Evolutionary conservation across 2,329 filamentous ascomycete species (phyloP), one percentile per base, ranked within the genome.

Genomic region (Colletotrichum cereale): DNA sequence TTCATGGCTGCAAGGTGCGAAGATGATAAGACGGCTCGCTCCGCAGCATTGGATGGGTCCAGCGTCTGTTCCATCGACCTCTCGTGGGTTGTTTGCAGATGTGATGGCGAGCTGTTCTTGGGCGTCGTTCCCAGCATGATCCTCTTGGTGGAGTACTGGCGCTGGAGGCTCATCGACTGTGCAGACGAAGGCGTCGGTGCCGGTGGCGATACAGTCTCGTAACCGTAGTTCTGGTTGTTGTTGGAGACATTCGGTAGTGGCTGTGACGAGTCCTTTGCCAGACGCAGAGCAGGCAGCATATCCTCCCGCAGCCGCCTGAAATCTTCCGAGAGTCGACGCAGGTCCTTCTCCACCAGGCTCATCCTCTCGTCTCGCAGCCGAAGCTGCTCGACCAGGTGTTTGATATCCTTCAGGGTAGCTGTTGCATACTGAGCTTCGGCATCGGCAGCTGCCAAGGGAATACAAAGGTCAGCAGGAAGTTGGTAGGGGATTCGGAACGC

Each of bases 371-470:
- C 96, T 75, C 96, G 93, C 74, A 97, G 86, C 75, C 93, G 91
- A 56, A 99, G 90, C 73, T 97, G 95, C 78, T 96, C 93, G 73
- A 97, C 96, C 26, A 99, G 88, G 64, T 95, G 91, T 74, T 94
- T 93, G 77, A 99, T 94, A 79, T 99, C 96, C 78, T 97, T 96
- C 75, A 97, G 90, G 0, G 95, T 97, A 6, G 96, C 96, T 50
- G 91, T 93, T 67, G 93, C 91, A 79, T 97, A 95, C 80, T 95
- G 92, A 55, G 91, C 91, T 80, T 95, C 93, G 74, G 93, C 93
- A 79, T 98, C 96, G 79, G 95, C 96, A 74, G 96, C 96, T 97
- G 78, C 62, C 74, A 64, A 61, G 34, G 36, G 64, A 75, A 71
- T 77, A 72, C 53, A 57, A 16, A 48, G 61, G 62, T 71, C 64